Conservation (phyloP, 441 rosid species). For the Euphorbia celastroides region DNA sequence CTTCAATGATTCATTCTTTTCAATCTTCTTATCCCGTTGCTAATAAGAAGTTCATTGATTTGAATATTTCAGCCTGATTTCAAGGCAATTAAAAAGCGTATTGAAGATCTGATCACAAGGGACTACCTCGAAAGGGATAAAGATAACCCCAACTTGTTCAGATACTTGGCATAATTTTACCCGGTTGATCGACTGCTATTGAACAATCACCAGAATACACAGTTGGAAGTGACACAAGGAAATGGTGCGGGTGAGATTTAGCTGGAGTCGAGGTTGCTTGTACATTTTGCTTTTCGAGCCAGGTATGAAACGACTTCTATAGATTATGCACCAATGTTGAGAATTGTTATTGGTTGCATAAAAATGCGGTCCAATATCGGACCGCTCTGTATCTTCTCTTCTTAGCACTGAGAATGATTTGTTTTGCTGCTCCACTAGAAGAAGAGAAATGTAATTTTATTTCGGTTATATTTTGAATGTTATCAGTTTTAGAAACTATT, state of each 20-base stretch:
- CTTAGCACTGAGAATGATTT: too few species aligned
- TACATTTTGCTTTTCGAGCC: conserved; percentile 22
- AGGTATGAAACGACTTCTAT: conserved; percentile 15
- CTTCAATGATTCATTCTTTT: conserved; percentile 1
- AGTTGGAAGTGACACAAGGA: too few species aligned
- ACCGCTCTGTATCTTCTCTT: too few species aligned
- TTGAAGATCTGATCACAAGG: conserved; percentile 82
- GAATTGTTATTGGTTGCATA: too few species aligned
- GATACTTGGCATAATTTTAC: conserved; percentile 63
- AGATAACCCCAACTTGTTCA: conserved; percentile 63
- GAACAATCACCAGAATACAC: neutral
- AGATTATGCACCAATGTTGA: neutral
- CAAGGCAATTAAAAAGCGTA: conserved; percentile 87
- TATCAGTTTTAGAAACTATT: too few species aligned
- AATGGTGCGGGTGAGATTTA: conserved; percentile 5
- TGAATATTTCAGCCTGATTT: conserved; percentile 75
- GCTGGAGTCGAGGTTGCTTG: conserved; percentile 25
- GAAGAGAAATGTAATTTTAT: too few species aligned
- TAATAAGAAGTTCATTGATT: conserved; percentile 2
- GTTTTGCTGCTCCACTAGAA: too few species aligned
- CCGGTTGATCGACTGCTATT: neutral
- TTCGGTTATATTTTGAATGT: too few species aligned
- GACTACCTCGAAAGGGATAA: conserved; percentile 87
- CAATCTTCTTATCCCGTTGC: neutral
- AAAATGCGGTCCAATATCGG: too few species aligned